These are phyloP conservation scores for Podaxis mareebaensis DNA, from an alignment of 768 basidiomycete species.

Conservation along the genomic window DNA sequence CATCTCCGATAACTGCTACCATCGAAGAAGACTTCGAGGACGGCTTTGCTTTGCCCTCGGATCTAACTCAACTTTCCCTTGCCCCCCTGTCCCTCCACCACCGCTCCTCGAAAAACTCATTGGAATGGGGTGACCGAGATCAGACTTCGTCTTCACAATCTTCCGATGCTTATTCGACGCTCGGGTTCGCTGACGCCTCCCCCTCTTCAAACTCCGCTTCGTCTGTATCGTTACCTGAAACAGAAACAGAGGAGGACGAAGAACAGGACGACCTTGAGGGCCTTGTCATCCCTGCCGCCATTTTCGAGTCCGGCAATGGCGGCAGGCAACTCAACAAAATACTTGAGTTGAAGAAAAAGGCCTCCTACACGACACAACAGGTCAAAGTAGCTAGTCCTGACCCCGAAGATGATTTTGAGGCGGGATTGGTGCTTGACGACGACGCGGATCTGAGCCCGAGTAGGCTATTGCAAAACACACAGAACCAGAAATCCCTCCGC, in stretches of 20 bases:
- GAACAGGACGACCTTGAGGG: slow-evolving; percentile 81
- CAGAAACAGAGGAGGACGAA: slow-evolving; percentile 72
- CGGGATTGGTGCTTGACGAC: slow-evolving; percentile 80
- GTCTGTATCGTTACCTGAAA: slow-evolving; percentile 67
- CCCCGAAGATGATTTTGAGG: slow-evolving; percentile 84
- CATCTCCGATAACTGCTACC: slow-evolving; percentile 34
- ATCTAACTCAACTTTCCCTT: slow-evolving; percentile 81
- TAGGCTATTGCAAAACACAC: slow-evolving; percentile 57
- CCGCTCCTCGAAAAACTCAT: slow-evolving; percentile 77
- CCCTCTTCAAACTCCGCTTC: slow-evolving; percentile 73
- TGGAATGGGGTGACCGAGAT: slow-evolving; percentile 86
- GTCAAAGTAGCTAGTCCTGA: slow-evolving; percentile 59
- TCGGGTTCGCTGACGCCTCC: slow-evolving; percentile 72
- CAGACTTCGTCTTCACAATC: slow-evolving; percentile 82
- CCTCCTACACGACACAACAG: slow-evolving; percentile 38
- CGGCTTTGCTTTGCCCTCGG: slow-evolving; percentile 76
- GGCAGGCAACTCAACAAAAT: slow-evolving; percentile 50
- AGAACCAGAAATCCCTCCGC: slow-evolving; percentile 42
- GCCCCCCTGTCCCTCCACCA: slow-evolving; percentile 75
- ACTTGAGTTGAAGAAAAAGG: slow-evolving; percentile 56
- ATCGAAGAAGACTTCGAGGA: slow-evolving; percentile 84
- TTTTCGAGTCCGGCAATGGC: slow-evolving; percentile 74
- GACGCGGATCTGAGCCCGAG: slow-evolving; percentile 83
- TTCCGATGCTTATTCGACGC: slow-evolving; percentile 82
- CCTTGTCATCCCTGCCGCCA: slow-evolving; percentile 70